A percentile compares a stretch with the other conserved stretches of the same genome.
Conservation (phyloP, 169 alveolate genomes). For the Babesia caballi region DNA sequence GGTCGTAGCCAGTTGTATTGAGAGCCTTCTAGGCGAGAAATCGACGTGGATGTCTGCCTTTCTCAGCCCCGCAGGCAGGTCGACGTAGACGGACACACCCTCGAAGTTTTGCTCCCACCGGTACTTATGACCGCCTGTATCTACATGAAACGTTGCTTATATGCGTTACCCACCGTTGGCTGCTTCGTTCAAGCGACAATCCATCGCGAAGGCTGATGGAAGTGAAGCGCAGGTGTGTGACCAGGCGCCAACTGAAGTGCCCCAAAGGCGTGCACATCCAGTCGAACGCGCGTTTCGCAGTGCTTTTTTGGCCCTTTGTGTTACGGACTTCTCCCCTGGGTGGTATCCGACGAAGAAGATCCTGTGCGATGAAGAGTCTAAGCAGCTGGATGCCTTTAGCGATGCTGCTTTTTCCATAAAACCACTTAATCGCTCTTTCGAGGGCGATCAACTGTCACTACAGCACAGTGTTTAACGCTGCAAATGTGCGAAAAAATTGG, state of each 20-base stretch:
- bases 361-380: background rate
- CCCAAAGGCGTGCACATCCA: background rate
- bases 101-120: slow-evolving; percentile 63
- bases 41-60: slow-evolving; percentile 35
- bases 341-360: background rate
- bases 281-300: background rate
- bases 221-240: background rate
- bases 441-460: too few relatives aligned
- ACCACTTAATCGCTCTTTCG: too few relatives aligned
- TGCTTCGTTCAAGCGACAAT: slow-evolving; percentile 1
- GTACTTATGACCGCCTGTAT: slow-evolving; percentile 24
- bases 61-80: slow-evolving; percentile 16
- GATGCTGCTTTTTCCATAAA: too few relatives aligned
- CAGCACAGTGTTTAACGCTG: too few relatives aligned
- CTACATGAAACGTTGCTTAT: too few relatives aligned
- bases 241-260: background rate
- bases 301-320: background rate
- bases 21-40: slow-evolving; percentile 15
- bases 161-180: background rate
- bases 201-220: background rate
- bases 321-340: background rate
- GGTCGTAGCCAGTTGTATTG: background rate
- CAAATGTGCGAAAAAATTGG: too few relatives aligned
- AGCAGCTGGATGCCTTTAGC: too few relatives aligned
- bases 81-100: slow-evolving; percentile 39